Evolutionary conservation across 225 moss, liverwort and hornwort species (phyloP), one percentile per base, ranked within the genome.

Genomic region (Polytrichum formosum): DNA sequence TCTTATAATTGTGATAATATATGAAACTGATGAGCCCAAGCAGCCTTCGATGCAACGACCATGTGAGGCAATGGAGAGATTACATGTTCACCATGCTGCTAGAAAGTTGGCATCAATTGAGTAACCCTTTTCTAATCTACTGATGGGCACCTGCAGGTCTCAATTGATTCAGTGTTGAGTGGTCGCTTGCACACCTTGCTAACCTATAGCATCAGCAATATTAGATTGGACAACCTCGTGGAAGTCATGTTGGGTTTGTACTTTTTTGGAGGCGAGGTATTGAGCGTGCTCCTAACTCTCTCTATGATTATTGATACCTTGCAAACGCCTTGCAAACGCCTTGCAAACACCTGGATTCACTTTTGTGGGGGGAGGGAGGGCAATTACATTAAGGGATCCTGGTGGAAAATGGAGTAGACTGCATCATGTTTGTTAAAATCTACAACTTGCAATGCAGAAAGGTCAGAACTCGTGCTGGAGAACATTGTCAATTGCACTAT

Each of bases 141-240:
- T 46, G 10, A 46, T 46, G 46, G 46, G 16, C 46, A 67, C 71
- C 62, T 31, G 65, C 22, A 80, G 63, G 80, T 80, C 46, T 83
- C 74, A 28, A 55, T 74, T 46, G 79, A 80, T 56, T 83, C 79
- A 7, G 65, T 83, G 71, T 61, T 80, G 61, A 46, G 63, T 62
- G 77, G 77, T 68, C 72, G 80, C 61, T 26, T 69, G 31, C 83
- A 83, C 56, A 80, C 77, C 13, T 74, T 80, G 76, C 27, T 80
- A 71, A 83, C 80, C 1, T 80, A 83, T 26, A 74, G 79, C 74
- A 69, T 83, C 72, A 83, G 80, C 61, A 79, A 83, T 46, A 80
- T 75, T 13, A 77, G 80, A 66, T 65, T 83, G 74, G 83, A 74
- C 68, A 76, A 80, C 66, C 72, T 83, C 26, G 66, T 83, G 26